phyloP scores from a whole-genome alignment of 2,329 filamentous ascomycete species.

The Aureobasidium lini region DNA sequence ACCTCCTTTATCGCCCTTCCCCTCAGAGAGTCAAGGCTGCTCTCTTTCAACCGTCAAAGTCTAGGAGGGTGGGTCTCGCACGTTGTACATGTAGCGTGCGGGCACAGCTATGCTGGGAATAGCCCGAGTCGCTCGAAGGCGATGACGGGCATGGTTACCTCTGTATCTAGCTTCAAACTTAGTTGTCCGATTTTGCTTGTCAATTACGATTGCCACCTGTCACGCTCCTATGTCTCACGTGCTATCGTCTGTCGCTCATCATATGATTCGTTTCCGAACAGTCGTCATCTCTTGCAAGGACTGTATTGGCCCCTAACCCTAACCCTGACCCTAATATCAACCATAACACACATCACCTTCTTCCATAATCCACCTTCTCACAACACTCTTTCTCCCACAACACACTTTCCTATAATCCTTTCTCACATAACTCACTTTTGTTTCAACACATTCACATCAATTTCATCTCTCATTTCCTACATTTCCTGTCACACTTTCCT shows the following conservation, averaged over 20 bases:
- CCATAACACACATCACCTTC: too few relatives aligned
- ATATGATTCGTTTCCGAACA: not conserved
- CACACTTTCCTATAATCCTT: too few relatives aligned
- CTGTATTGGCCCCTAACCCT: not conserved
- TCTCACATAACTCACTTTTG: too few relatives aligned
- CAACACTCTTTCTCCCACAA: too few relatives aligned
- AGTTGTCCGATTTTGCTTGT: not conserved
- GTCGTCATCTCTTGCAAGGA: not conserved
- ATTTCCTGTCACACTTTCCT: too few relatives aligned
- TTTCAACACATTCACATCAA: too few relatives aligned
- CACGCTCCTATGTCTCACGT: not conserved
- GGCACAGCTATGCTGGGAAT: not conserved
- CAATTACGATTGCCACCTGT: not conserved
- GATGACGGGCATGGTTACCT: not conserved
- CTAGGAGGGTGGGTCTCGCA: constrained; percentile 8
- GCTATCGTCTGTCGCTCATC: not conserved
- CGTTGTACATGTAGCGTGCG: constrained; percentile 1
- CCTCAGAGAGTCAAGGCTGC: not conserved
- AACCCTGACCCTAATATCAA: too few relatives aligned
- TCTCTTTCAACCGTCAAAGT: not conserved
- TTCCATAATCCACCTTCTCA: too few relatives aligned
- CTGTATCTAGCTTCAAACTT: not conserved
- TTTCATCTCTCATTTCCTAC: too few relatives aligned
- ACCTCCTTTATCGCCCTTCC: not conserved
- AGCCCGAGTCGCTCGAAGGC: not conserved